A percentile compares a stretch with the other conserved stretches of the same genome.
Evolutionary conservation across 2,329 filamentous ascomycete genomes (phyloP).

Genomic region (Fusarium sp.): DNA sequence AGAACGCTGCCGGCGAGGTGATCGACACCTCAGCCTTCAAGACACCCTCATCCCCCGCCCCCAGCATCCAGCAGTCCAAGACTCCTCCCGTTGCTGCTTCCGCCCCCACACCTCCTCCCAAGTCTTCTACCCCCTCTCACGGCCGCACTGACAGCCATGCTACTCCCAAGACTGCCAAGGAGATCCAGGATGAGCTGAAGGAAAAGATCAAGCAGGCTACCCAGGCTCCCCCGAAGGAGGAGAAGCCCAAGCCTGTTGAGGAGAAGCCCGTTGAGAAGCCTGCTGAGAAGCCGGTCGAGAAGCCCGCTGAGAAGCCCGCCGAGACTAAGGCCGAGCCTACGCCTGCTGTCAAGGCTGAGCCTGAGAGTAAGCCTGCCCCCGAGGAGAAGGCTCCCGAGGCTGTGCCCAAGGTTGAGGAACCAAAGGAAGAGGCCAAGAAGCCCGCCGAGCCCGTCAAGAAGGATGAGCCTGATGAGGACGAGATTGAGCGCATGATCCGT

Average conservation of each 20-base stretch:
- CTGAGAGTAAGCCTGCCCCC: slow-evolving; percentile 41
- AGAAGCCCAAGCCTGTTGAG: slow-evolving; percentile 42
- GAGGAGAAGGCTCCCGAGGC: slow-evolving; percentile 46
- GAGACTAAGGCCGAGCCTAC: neutral
- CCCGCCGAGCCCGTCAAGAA: slow-evolving; percentile 45
- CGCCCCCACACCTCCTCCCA: slow-evolving; percentile 83
- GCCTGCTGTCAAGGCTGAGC: slow-evolving; percentile 24
- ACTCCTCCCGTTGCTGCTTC: slow-evolving; percentile 79
- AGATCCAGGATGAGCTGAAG: slow-evolving; percentile 86
- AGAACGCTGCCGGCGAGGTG: slow-evolving; percentile 82
- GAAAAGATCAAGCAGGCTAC: slow-evolving; percentile 78
- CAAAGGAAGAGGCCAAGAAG: slow-evolving; percentile 45
- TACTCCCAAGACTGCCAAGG: slow-evolving; percentile 78
- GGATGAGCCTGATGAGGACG: slow-evolving; percentile 62
- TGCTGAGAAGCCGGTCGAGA: slow-evolving; percentile 49
- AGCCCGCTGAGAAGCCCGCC: slow-evolving; percentile 34
- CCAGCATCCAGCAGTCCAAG: slow-evolving; percentile 68
- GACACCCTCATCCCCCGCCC: slow-evolving; percentile 67
- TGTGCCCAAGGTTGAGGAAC: slow-evolving; percentile 39
- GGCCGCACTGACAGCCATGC: slow-evolving; percentile 76
- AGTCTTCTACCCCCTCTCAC: slow-evolving; percentile 76
- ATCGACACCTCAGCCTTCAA: slow-evolving; percentile 75
- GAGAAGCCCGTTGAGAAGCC: slow-evolving; percentile 10
- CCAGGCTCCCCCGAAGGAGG: slow-evolving; percentile 50
- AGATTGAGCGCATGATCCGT: slow-evolving; percentile 69